Evolutionary conservation across 2,329 filamentous ascomycete species (phyloP).

Genomic region (Phialocephala sp.): DNA sequence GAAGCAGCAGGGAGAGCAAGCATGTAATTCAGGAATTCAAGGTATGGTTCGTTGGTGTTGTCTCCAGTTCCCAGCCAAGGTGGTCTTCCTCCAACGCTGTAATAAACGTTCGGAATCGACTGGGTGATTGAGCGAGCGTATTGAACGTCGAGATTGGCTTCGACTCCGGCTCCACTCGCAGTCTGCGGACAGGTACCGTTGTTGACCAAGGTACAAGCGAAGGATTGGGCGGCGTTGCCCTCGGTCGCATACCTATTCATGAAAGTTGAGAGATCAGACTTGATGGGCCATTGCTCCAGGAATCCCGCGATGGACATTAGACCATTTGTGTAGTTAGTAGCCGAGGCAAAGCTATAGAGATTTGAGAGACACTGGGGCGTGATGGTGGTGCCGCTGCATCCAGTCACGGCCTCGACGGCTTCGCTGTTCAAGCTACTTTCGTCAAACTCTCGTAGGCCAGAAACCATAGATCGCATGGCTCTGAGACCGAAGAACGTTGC

Average conservation of each 20-base stretch:
- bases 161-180: slow-evolving; percentile 38
- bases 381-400: slow-evolving; percentile 36
- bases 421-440: slow-evolving; percentile 18
- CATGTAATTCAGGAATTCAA: slow-evolving; percentile 65
- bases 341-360: slow-evolving; percentile 38
- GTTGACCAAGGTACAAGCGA: slow-evolving; percentile 38
- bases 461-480: slow-evolving; percentile 39
- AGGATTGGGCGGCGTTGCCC: slow-evolving; percentile 43
- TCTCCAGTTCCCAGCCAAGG: slow-evolving; percentile 52
- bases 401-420: slow-evolving; percentile 33
- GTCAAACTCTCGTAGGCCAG: slow-evolving; percentile 23
- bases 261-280: slow-evolving; percentile 38
- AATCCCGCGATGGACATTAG: slow-evolving; percentile 41
- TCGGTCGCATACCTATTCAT: slow-evolving; percentile 37
- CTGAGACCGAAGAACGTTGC: slow-evolving; percentile 60
- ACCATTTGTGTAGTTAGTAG: slow-evolving; percentile 31
- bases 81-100: slow-evolving; percentile 60
- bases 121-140: slow-evolving; percentile 60
- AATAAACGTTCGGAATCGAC: slow-evolving; percentile 60
- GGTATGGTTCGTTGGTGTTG: slow-evolving; percentile 72
- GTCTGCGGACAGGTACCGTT: slow-evolving; percentile 41
- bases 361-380: slow-evolving; percentile 41
- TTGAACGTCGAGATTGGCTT: slow-evolving; percentile 66
- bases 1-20: slow-evolving; percentile 54
- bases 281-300: slow-evolving; percentile 37